Conservation (phyloP, 768 basidiomycete genomes). For the Gymnopilus dilepis region DNA sequence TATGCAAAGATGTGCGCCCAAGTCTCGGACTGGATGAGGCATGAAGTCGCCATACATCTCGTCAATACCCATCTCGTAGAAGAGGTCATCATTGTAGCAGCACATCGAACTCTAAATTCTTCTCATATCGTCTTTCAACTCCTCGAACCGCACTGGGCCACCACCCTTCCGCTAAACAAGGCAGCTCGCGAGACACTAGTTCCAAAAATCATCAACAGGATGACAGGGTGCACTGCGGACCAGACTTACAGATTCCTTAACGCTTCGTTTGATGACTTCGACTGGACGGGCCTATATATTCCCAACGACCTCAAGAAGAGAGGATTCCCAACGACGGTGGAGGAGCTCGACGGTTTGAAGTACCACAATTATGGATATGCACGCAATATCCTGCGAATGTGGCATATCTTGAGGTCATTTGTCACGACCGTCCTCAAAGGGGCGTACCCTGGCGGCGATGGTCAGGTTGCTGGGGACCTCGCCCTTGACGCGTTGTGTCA, state of each 20-base stretch:
- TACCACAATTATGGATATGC: neutral
- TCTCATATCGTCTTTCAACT: constrained; percentile 33
- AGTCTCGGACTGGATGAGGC: constrained; percentile 34
- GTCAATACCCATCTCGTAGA: constrained; percentile 37
- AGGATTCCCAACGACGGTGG: constrained; percentile 31
- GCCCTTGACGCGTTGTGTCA: constrained; percentile 27
- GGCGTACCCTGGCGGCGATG: neutral
- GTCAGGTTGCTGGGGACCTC: constrained; percentile 25
- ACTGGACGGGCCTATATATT: constrained; percentile 31
- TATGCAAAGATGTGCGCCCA: constrained; percentile 38
- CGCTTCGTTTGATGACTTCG: constrained; percentile 28
- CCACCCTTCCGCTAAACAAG: constrained; percentile 34
- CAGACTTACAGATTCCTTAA: constrained; percentile 10
- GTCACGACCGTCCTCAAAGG: neutral
- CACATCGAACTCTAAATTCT: constrained; percentile 30
- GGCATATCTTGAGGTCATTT: neutral
- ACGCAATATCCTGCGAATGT: neutral
- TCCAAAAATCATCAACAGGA: constrained; percentile 29
- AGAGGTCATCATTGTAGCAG: constrained; percentile 36
- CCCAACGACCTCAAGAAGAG: constrained; percentile 34
- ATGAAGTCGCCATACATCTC: constrained; percentile 35
- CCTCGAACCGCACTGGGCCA: constrained; percentile 35
- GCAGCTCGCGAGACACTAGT: constrained; percentile 32
- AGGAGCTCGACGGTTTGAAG: constrained; percentile 22
- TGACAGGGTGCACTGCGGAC: constrained; percentile 26